Conservation (phyloP, 2,329 filamentous ascomycete genomes). For the Orbilia ellipsospora region DNA sequence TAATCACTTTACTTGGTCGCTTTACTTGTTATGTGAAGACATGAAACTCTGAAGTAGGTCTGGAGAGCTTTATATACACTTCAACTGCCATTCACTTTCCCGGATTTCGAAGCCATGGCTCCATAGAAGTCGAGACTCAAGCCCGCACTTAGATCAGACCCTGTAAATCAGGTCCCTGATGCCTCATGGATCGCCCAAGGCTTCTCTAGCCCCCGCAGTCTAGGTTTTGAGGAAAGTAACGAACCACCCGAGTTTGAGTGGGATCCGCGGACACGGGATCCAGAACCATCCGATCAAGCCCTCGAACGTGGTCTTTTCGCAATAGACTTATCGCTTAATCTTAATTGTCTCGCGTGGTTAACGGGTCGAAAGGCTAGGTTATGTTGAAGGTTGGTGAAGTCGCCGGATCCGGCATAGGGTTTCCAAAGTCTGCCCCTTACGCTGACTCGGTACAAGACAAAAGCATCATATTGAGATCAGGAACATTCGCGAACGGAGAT, state of each 20-base stretch:
- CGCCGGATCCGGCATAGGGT: conserved; percentile 24
- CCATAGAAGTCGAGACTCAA: conserved; percentile 10
- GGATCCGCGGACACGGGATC: background rate
- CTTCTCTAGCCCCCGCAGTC: background rate
- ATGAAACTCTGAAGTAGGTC: background rate
- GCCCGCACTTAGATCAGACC: conserved; percentile 6
- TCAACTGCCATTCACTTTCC: background rate
- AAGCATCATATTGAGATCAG: conserved; percentile 8
- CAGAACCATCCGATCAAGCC: background rate
- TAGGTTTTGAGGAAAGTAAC: conserved; percentile 12
- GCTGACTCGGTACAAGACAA: background rate
- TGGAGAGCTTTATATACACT: too few relatives aligned
- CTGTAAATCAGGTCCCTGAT: conserved; percentile 18
- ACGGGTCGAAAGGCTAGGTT: background rate
- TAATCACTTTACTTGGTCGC: background rate
- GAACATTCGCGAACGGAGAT: conserved; percentile 9
- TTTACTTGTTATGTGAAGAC: too few relatives aligned
- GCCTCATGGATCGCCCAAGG: conserved; percentile 14
- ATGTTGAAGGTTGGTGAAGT: background rate
- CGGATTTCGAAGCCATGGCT: conserved; percentile 8
- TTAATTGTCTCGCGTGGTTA: conserved; percentile 9
- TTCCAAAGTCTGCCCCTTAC: background rate
- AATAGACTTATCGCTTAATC: conserved; percentile 21
- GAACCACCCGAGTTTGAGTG: background rate
- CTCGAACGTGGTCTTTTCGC: background rate